Base-by-base conservation (phyloP, 805 yeast genomes). In the Metschnikowia arizonensis region DNA sequence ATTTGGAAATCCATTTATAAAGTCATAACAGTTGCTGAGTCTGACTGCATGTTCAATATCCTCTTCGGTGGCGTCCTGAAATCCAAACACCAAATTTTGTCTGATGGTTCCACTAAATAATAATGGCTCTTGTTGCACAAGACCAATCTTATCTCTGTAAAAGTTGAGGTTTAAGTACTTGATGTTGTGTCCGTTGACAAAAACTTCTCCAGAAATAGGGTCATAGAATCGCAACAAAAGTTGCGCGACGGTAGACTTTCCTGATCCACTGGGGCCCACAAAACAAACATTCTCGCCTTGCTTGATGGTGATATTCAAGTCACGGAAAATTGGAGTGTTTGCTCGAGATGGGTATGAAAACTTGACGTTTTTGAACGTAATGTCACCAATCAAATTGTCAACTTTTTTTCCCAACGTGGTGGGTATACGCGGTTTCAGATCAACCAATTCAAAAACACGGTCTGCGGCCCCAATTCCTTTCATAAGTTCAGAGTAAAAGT, bases 251-350 rank as follows among this genome's bases (percentile, higher is more conserved):
- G 97, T 90, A 14, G 96, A 87, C 62, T 91, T 91, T 21, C 98
- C 98, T 49, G 96, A 86, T 1, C 98, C 98, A 28, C 95, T 84
- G n/a, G 96, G 97, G 1, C 98, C 98, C 14, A 90, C 97, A 48
- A 91, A 81, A 61, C 97, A 90, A 12, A 90, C 82, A 56, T 91
- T 91, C 54, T 88, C 90, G 11, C 97, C 97, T 28, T 85, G 81
- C 12, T 70, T 62, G 36, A 91, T 82, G 1, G 66, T 72, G 46
- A 91, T 70, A 52, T 78, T 72, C 45, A 90, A 65, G 18, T 76
- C 68, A 2, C 69, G 56, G 65, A 91, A 88, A 19, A 91, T 83
- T 15, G 65, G 64, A 35, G 82, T 79, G 46, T 85, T 81, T 14
- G 82, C 81, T 50, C 98, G 77, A 0, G 96, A 87, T 28, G 98